phyloP scores from a whole-genome alignment of 805 yeast genomes.

The Huiozyma naganishii region DNA sequence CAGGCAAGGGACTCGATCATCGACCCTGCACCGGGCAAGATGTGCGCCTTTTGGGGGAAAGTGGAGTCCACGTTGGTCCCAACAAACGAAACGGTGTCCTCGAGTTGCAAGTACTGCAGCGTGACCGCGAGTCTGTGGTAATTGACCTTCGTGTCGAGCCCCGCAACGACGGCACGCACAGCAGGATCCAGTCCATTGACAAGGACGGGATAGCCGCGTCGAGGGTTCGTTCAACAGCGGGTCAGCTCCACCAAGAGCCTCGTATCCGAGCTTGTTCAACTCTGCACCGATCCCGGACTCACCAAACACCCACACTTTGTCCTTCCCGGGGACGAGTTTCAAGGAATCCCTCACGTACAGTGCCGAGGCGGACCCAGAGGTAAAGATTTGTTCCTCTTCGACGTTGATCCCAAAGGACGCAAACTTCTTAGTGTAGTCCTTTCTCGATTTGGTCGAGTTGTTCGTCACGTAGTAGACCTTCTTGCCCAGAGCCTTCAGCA shows the following conservation, averaged over 20 bases:
- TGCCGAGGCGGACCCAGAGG: slow-evolving; percentile 87
- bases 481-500: slow-evolving; percentile 46
- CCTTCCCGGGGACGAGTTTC: slow-evolving; percentile 55
- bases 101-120: slow-evolving; percentile 62
- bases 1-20: slow-evolving; percentile 65
- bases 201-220: slow-evolving; percentile 42
- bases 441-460: slow-evolving; percentile 85
- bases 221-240: slow-evolving; percentile 41
- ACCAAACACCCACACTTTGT: slow-evolving; percentile 82
- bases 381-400: slow-evolving; percentile 65
- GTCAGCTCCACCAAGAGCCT: slow-evolving; percentile 76
- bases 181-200: slow-evolving; percentile 45
- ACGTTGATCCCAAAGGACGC: slow-evolving; percentile 38
- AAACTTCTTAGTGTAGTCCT: slow-evolving; percentile 67
- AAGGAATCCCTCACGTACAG: slow-evolving; percentile 70
- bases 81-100: slow-evolving; percentile 49
- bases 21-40: slow-evolving; percentile 93
- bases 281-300: slow-evolving; percentile 81
- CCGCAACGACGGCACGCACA: slow-evolving; percentile 86
- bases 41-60: slow-evolving; percentile 76
- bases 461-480: slow-evolving; percentile 84
- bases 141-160: slow-evolving; percentile 66
- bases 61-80: slow-evolving; percentile 96
- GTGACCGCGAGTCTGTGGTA: slow-evolving; percentile 76
- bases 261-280: slow-evolving; percentile 60